Base-by-base conservation (phyloP, 2,329 filamentous ascomycete genomes). In the Alternaria sp. region DNA sequence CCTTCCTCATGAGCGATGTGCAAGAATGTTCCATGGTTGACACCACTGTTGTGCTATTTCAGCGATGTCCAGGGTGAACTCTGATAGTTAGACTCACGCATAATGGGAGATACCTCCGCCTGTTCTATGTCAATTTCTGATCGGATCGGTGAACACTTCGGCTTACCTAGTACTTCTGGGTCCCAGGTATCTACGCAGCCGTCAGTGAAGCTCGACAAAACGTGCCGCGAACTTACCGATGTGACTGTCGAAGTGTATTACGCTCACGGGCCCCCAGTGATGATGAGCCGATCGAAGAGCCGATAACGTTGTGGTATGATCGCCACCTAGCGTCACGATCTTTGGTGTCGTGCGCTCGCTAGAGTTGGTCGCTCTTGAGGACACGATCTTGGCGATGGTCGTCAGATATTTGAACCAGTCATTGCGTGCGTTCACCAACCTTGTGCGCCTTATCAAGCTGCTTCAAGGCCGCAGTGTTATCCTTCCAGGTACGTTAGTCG, bases 1-100 rank as follows among this genome's bases (percentile, higher is more conserved):
- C 86, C 85, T 75, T 89, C 87, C 74, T 89, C 87, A 67, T 89
- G 86, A 0, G 87, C 87, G 40, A 89, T 86, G 66, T 89, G 86
- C 13, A 89, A 77, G 71, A 88, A 89, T 0, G 87, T 89, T 40
- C 87, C 87, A 69, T 89, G 87, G 61, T 89, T 89, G 3, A 88
- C 77, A 4, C 83, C 85, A 44, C 74, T 77, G 43, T n/a, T 6
- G 9, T 49, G 3, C 15, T 23, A 0, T 21, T 10, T 73, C 26
- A 73, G 66, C 44, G 49, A 36, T 10, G 0, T 12, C 3, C 25
- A 21, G 6, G 17, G 21, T 21, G 21, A 23, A 23, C 21, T 47
- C 4, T 3, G 23, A 10, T 19, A 25, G 11, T 6, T 5, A 26
- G 5, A 80, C 84, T 76, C 77, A 85, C 81, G 86, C 86, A 66